A percentile compares a stretch with the other conserved stretches of the same genome.
Conservation (phyloP, 805 yeast species). For the Candida pini region DNA sequence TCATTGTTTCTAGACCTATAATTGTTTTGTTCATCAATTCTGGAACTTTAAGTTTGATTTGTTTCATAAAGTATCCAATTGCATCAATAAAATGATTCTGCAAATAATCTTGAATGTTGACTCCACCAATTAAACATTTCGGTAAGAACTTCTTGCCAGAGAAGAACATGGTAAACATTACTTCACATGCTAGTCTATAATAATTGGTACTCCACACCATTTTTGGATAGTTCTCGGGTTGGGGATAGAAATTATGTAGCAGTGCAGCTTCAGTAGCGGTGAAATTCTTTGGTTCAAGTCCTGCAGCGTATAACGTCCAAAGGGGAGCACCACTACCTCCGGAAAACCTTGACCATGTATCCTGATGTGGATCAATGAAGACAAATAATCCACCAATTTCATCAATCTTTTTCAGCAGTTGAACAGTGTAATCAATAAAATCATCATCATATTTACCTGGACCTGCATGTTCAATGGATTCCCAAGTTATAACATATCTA, state of each 20-base stretch:
- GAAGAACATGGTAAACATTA: slow-evolving; percentile 84
- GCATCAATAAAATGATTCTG: slow-evolving; percentile 60
- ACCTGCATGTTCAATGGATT: slow-evolving; percentile 83
- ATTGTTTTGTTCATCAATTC: slow-evolving; percentile 42
- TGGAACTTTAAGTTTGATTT: slow-evolving; percentile 37
- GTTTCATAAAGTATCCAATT: slow-evolving; percentile 39
- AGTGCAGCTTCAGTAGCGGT: slow-evolving; percentile 72
- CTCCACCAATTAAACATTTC: slow-evolving; percentile 60
- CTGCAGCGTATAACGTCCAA: slow-evolving; percentile 90
- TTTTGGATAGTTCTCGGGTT: slow-evolving; percentile 53
- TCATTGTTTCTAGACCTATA: slow-evolving; percentile 77
- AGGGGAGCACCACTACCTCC: slow-evolving; percentile 95
- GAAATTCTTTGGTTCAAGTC: slow-evolving; percentile 74
- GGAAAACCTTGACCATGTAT: slow-evolving; percentile 82
- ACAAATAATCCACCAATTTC: slow-evolving; percentile 70
- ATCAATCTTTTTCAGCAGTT: slow-evolving; percentile 52
- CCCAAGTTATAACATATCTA: slow-evolving; percentile 82
- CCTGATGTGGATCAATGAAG: slow-evolving; percentile 87
- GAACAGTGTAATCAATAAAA: slow-evolving; percentile 63
- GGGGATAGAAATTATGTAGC: slow-evolving; percentile 53
- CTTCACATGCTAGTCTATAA: slow-evolving; percentile 62
- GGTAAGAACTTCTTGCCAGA: slow-evolving; percentile 78
- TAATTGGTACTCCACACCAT: slow-evolving; percentile 95
- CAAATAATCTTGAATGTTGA: slow-evolving; percentile 71
- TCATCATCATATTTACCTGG: slow-evolving; percentile 80